Percentiles rank a stretch among this genome's conserved stretches.
Evolutionary conservation across 305 asterid genomes (phyloP).

Genomic region (Plantago coronopus): DNA sequence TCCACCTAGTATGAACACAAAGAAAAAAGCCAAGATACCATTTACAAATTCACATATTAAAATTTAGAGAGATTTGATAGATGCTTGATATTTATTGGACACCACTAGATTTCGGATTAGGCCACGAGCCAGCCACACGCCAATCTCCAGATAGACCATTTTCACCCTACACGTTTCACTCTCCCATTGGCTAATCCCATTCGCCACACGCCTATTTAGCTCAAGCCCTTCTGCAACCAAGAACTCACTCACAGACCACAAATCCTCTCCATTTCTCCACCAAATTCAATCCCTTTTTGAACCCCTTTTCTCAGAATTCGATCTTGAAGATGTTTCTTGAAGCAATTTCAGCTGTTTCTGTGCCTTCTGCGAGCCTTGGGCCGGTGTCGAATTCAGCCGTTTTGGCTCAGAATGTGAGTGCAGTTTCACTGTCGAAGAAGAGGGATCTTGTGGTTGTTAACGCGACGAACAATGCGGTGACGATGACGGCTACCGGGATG

Average conservation of each 20-base stretch:
- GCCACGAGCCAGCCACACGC: conserved; percentile 78
- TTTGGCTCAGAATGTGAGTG: conserved; percentile 21
- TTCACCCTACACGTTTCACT: conserved; percentile 37
- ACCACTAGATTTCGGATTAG: conserved; percentile 38
- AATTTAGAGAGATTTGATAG: conserved; percentile 7
- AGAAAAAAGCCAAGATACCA: conserved; percentile 27
- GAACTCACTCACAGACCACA: conserved; percentile 12
- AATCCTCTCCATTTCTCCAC: neutral
- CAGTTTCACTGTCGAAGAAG: conserved; percentile 26
- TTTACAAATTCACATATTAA: too few species aligned
- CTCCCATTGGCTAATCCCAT: conserved; percentile 28
- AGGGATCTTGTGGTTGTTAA: conserved; percentile 27
- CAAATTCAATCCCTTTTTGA: neutral
- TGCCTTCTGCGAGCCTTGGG: conserved; percentile 28
- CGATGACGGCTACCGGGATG: conserved; percentile 47
- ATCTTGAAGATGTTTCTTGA: conserved; percentile 34
- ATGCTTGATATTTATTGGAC: conserved; percentile 23
- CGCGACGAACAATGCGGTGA: conserved; percentile 35
- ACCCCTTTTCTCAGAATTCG: neutral
- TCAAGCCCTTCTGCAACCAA: conserved; percentile 11
- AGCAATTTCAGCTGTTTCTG: conserved; percentile 46
- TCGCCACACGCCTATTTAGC: conserved; percentile 33
- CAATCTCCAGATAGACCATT: conserved; percentile 30
- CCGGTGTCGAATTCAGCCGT: conserved; percentile 23
- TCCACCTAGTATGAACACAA: conserved; percentile 36